Conservation (phyloP, 2,329 filamentous ascomycete species). For the Conoideocrella luteorostrata region DNA sequence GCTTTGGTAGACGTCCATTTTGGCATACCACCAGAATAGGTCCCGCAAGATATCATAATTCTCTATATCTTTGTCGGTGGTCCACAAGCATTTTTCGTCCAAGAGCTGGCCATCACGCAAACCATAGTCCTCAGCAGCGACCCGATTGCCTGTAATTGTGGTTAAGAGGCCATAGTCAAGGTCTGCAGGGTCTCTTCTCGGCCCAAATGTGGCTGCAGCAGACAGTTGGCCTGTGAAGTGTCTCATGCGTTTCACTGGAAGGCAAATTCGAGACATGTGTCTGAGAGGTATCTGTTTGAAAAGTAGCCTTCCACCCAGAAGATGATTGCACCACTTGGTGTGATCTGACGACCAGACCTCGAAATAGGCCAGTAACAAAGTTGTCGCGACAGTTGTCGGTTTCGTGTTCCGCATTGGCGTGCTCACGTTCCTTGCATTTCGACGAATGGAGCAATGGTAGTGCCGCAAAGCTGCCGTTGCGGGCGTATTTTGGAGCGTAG, state of each 20-base stretch:
- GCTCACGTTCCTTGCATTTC: slow-evolving; percentile 69
- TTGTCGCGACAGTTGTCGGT: slow-evolving; percentile 79
- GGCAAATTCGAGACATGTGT: slow-evolving; percentile 63
- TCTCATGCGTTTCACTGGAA: slow-evolving; percentile 49
- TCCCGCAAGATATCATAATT: slow-evolving; percentile 77
- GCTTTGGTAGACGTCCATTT: slow-evolving; percentile 90
- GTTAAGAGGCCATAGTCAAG: slow-evolving; percentile 36
- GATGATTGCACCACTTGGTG: slow-evolving; percentile 89
- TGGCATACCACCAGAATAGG: slow-evolving; percentile 92
- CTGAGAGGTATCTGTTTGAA: slow-evolving; percentile 76
- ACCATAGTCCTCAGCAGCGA: slow-evolving; percentile 33
- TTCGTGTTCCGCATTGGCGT: slow-evolving; percentile 63
- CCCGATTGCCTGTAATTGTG: slow-evolving; percentile 32
- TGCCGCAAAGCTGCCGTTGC: slow-evolving; percentile 82
- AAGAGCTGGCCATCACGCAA: slow-evolving; percentile 22
- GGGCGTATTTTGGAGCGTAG: slow-evolving; percentile 68
- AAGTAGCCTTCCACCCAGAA: slow-evolving; percentile 76
- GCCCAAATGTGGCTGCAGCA: slow-evolving; percentile 1
- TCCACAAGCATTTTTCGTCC: slow-evolving; percentile 14
- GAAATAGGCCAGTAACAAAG: slow-evolving; percentile 80
- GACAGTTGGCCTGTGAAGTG: slow-evolving; percentile 13
- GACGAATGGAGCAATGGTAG: slow-evolving; percentile 77
- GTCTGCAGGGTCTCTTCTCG: slow-evolving; percentile 26
- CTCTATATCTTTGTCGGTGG: slow-evolving; percentile 61
- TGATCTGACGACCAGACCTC: slow-evolving; percentile 94